Evolutionary conservation across 306 rosid genomes (phyloP).

Genomic region (Carpinus fangiana): DNA sequence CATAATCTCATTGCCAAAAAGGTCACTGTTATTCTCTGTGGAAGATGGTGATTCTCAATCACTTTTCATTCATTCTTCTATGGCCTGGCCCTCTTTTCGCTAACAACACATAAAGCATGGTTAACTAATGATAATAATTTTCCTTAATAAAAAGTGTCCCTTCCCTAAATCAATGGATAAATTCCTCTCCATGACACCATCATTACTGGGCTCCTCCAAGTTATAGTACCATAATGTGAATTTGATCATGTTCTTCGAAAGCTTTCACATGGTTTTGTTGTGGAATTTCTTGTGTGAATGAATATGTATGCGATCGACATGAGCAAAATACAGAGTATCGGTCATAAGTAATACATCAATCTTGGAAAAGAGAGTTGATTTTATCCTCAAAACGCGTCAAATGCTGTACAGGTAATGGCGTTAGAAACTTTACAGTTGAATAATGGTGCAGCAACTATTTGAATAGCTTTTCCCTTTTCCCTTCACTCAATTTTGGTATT

Average conservation of each 20-base stretch:
- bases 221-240: neutral
- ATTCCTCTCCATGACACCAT: no score
- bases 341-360: neutral
- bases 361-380: neutral
- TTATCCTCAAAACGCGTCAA: neutral
- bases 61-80: slow-evolving; percentile 17
- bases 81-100: slow-evolving; percentile 7
- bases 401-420: slow-evolving; percentile 31
- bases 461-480: neutral
- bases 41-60: slow-evolving; percentile 24
- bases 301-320: neutral
- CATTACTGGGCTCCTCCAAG: no score
- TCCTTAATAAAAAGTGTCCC: no score
- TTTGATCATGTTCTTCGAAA: slow-evolving; percentile 12
- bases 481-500: no score
- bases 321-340: neutral
- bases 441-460: neutral
- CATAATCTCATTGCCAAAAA: slow-evolving; percentile 22
- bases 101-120: neutral
- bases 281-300: neutral
- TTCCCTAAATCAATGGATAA: no score
- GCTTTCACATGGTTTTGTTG: slow-evolving; percentile 30
- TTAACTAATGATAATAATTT: no score
- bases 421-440: slow-evolving; percentile 20
- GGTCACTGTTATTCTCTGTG: slow-evolving; percentile 12